These are phyloP conservation scores for Paraconiothyrium brasiliense DNA, from an alignment of 2,329 filamentous ascomycete species.

Conservation along the genomic window DNA sequence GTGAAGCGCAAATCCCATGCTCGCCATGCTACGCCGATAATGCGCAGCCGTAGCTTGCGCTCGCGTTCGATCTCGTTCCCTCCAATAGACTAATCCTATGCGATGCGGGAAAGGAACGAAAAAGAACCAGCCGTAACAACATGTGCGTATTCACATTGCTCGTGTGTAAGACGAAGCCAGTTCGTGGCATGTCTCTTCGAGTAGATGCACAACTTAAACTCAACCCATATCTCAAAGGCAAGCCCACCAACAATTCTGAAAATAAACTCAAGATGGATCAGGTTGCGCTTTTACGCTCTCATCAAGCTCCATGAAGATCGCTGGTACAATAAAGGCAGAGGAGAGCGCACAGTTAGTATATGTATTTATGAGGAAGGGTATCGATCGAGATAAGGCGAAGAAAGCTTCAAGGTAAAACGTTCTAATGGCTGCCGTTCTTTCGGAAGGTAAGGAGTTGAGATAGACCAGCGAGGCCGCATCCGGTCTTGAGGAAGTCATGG, in stretches of 20 bases:
- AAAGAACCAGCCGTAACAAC: neutral
- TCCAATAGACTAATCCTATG: conserved; percentile 2
- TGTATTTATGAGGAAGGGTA: conserved; percentile 36
- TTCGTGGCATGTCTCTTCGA: neutral
- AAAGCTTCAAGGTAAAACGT: conserved; percentile 18
- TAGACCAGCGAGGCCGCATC: conserved; percentile 83
- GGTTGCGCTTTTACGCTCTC: conserved; percentile 2
- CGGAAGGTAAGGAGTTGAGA: conserved; percentile 85
- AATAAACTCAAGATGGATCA: conserved; percentile 1
- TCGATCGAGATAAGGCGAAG: conserved; percentile 36
- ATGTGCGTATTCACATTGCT: conserved; percentile 5
- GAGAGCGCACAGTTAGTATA: conserved; percentile 13
- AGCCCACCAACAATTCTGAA: conserved; percentile 7
- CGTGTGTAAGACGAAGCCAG: conserved; percentile 3
- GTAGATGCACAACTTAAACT: conserved; percentile 1
- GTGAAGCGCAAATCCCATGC: conserved; percentile 2
- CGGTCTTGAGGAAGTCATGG: conserved; percentile 94
- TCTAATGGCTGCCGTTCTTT: conserved; percentile 70
- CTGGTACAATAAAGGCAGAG: conserved; percentile 1
- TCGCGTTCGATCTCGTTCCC: neutral
- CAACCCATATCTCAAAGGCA: neutral
- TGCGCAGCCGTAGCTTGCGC: conserved; percentile 3
- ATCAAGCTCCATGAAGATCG: conserved; percentile 4
- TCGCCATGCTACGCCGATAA: conserved; percentile 6
- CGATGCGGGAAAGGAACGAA: conserved; percentile 7